phyloP scores from a whole-genome alignment of 345 rosid genomes.

The Hypericum perforatum region DNA sequence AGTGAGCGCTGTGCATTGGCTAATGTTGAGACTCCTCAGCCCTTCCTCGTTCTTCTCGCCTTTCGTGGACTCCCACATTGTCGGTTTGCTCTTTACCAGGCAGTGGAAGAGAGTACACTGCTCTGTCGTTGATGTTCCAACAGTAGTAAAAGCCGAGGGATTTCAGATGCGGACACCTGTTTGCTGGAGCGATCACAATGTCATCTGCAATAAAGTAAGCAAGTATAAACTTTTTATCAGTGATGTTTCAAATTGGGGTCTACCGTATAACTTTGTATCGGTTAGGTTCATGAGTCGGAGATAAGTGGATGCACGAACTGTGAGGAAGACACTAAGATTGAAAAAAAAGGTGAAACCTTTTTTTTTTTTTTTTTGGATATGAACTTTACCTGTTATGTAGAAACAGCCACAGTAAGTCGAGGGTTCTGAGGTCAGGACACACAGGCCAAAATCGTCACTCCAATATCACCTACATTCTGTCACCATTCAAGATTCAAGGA shows the following conservation, averaged over 20 bases:
- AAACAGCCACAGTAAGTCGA: slow-evolving; percentile 83
- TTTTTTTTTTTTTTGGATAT: too few species aligned
- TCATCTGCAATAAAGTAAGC: slow-evolving; percentile 40
- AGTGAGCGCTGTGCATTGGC: too few species aligned
- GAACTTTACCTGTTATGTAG: slow-evolving; percentile 58
- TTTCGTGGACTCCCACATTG: slow-evolving; percentile 47
- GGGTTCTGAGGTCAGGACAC: slow-evolving; percentile 75
- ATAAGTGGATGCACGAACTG: too few species aligned
- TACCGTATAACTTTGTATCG: too few species aligned
- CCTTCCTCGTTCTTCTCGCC: slow-evolving; percentile 58
- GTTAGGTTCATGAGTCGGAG: too few species aligned
- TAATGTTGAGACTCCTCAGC: slow-evolving; percentile 77
- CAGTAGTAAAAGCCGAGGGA: slow-evolving; percentile 88
- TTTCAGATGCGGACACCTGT: slow-evolving; percentile 57
- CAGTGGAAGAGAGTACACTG: slow-evolving; percentile 75
- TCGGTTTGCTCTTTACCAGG: slow-evolving; percentile 54
- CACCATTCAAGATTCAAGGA: slow-evolving; percentile 91
- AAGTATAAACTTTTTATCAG: not conserved
- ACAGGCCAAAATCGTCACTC: slow-evolving; percentile 74
- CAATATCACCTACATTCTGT: slow-evolving; percentile 70
- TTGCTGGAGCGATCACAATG: slow-evolving; percentile 81
- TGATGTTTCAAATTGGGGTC: too few species aligned
- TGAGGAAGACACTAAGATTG: too few species aligned
- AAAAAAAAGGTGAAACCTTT: too few species aligned
- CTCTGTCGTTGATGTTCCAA: slow-evolving; percentile 75